These are phyloP conservation scores for Cryphonectria japonica DNA, from an alignment of 2,329 filamentous ascomycete genomes.

Conservation along the genomic window DNA sequence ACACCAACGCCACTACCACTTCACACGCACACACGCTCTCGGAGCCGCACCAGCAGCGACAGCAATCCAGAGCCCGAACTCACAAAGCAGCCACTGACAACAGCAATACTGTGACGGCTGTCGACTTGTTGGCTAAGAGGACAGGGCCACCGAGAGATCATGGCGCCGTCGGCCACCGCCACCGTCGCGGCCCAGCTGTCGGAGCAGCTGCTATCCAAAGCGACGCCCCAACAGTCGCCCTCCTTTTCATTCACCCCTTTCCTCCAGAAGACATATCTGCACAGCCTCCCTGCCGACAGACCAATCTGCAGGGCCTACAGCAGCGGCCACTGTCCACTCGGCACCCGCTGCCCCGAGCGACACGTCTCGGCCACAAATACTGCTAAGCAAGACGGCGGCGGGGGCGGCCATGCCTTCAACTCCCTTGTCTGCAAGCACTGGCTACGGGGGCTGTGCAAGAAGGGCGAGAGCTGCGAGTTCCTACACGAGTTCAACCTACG, in stretches of 20 bases:
- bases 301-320: slow-evolving; percentile 86
- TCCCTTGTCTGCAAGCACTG: slow-evolving; percentile 98
- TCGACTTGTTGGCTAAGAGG: not conserved
- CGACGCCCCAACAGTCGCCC: slow-evolving; percentile 53
- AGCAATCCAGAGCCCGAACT: not conserved
- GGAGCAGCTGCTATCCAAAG: slow-evolving; percentile 60
- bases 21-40: not conserved
- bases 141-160: slow-evolving; percentile 15
- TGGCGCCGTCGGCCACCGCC: slow-evolving; percentile 32
- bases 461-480: slow-evolving; percentile 95
- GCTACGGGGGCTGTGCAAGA: slow-evolving; percentile 96
- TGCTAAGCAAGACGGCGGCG: slow-evolving; percentile 38
- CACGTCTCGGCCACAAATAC: slow-evolving; percentile 58
- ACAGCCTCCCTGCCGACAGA: slow-evolving; percentile 77
- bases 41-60: no score
- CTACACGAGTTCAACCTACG: slow-evolving; percentile 98
- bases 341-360: slow-evolving; percentile 81
- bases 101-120: not conserved
- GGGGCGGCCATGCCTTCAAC: slow-evolving; percentile 61
- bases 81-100: not conserved
- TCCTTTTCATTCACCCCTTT: slow-evolving; percentile 86
- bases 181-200: slow-evolving; percentile 40
- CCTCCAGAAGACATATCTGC: slow-evolving; percentile 79
- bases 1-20: not conserved
- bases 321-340: slow-evolving; percentile 84